A percentile compares a stretch with the other conserved stretches of the same genome.
Evolutionary conservation across 179 eudicot genomes (phyloP).

Genomic region (Vitellaria paradoxa): DNA sequence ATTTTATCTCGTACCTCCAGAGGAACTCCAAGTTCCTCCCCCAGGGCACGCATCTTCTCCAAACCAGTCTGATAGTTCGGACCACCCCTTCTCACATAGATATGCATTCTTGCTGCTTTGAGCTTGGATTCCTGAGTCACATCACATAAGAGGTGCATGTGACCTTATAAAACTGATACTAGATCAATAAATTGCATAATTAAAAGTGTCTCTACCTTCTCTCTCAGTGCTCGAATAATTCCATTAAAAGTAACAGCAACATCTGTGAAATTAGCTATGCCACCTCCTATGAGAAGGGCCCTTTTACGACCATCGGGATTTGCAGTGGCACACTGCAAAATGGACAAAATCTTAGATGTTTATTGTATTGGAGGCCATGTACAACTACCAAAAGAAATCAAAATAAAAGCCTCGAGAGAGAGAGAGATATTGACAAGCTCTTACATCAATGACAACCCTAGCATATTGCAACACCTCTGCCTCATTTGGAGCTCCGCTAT

Average conservation of each 20-base stretch:
- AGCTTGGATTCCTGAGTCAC: conserved; percentile 60
- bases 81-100: conserved; percentile 89
- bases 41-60: conserved; percentile 75
- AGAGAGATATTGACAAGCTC: conserved; percentile 13
- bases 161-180: not conserved
- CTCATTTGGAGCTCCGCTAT: conserved; percentile 95
- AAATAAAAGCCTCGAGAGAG: not conserved
- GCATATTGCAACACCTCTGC: conserved; percentile 89
- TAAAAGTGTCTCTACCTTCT: conserved; percentile 47
- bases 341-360: not conserved
- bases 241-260: conserved; percentile 91
- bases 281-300: conserved; percentile 86
- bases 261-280: conserved; percentile 92
- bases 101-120: conserved; percentile 82
- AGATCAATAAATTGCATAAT: not conserved
- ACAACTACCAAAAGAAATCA: not conserved
- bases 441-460: conserved; percentile 83
- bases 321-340: conserved; percentile 74
- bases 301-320: conserved; percentile 91
- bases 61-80: conserved; percentile 88
- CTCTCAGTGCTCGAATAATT: conserved; percentile 76
- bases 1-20: conserved; percentile 42
- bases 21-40: conserved; percentile 66
- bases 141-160: not conserved
- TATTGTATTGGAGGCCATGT: not conserved